Conservation (phyloP, 2,329 filamentous ascomycete species). For the Colletotrichum sidae region DNA sequence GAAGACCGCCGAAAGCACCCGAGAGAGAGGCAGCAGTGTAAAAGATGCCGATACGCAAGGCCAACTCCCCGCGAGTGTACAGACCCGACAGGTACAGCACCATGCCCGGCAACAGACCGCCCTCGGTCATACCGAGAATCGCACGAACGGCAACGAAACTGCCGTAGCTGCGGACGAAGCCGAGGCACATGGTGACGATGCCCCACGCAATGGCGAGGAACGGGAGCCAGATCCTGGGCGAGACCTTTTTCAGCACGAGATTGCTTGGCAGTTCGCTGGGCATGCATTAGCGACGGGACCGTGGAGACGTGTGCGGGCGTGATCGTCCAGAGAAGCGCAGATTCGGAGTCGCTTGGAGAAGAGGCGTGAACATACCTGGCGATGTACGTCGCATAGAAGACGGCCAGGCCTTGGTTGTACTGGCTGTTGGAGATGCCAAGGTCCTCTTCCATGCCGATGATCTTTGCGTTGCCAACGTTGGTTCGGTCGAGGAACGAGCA, state of each 20-base stretch:
- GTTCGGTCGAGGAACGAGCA: conserved; percentile 75
- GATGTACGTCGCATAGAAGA: conserved; percentile 75
- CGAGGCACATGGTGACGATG: conserved; percentile 66
- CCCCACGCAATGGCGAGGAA: conserved; percentile 69
- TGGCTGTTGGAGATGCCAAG: conserved; percentile 69
- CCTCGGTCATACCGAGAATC: conserved; percentile 72
- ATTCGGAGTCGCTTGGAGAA: background rate
- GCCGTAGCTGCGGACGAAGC: conserved; percentile 63
- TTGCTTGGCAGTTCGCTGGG: conserved; percentile 72
- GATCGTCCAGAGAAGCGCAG: background rate
- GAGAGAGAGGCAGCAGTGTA: conserved; percentile 75
- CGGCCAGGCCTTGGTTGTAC: conserved; percentile 72
- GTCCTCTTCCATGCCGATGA: conserved; percentile 70
- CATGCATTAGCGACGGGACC: conserved; percentile 19
- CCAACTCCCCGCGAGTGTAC: conserved; percentile 70
- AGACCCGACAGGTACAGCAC: conserved; percentile 74
- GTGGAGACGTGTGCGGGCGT: background rate
- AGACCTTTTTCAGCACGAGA: conserved; percentile 70
- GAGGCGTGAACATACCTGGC: conserved; percentile 54
- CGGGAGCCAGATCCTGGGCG: conserved; percentile 70
- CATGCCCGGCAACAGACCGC: conserved; percentile 75
- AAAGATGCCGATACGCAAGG: conserved; percentile 73
- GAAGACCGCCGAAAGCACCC: conserved; percentile 72
- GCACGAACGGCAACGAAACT: conserved; percentile 72
- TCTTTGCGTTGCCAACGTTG: conserved; percentile 79